Evolutionary conservation across 371 early-diverging fungal species (phyloP).

Genomic region (Syncephalastrum contaminatum): DNA sequence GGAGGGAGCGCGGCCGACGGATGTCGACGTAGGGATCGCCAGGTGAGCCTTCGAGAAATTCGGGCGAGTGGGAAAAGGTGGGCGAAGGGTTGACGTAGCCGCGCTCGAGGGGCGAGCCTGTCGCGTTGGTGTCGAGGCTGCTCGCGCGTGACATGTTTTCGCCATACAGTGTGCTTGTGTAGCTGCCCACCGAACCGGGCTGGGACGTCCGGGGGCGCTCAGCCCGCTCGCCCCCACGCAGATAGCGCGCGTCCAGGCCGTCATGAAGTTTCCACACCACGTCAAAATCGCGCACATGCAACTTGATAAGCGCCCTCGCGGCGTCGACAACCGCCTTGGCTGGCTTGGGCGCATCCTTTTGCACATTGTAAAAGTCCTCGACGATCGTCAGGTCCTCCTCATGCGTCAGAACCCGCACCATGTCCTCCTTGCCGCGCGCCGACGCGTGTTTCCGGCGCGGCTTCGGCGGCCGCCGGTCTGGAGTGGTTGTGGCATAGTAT

Average conservation of each 20-base stretch:
- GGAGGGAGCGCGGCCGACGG: no score
- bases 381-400: conserved; percentile 47
- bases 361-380: conserved; percentile 63
- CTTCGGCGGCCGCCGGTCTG: conserved; percentile 21
- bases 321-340: conserved; percentile 26
- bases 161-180: background rate
- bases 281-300: conserved; percentile 60
- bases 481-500: conserved; percentile 26
- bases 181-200: background rate
- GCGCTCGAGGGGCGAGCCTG: background rate
- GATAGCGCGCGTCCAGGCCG: conserved; percentile 56
- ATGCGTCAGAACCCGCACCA: conserved; percentile 26
- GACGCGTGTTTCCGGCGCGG: conserved; percentile 28
- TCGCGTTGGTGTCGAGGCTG: conserved; percentile 11
- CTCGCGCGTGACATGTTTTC: conserved; percentile 12
- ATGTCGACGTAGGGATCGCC: background rate
- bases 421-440: conserved; percentile 20
- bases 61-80: conserved; percentile 8
- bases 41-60: background rate
- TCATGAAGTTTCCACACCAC: conserved; percentile 64
- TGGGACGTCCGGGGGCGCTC: conserved; percentile 1
- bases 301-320: conserved; percentile 34
- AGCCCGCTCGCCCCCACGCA: background rate
- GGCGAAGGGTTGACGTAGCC: conserved; percentile 4
- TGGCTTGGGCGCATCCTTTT: conserved; percentile 28